Conservation (phyloP, 148 eudicot genomes). For the Nepenthes gracilis region DNA sequence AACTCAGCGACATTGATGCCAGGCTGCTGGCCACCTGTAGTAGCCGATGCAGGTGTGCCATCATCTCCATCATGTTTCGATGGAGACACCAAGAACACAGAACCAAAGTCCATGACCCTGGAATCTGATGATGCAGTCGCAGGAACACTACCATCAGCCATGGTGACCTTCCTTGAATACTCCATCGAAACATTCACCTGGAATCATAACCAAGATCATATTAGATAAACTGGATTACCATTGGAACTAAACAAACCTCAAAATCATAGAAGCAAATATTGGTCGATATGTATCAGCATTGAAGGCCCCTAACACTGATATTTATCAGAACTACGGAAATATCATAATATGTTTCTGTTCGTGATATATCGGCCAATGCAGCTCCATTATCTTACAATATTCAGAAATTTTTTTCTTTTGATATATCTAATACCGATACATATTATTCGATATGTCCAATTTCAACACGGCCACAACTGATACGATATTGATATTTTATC, state of each 20-base stretch:
- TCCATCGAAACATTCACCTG: conserved; percentile 97
- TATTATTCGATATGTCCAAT: too few relatives aligned
- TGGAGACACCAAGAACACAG: conserved; percentile 65
- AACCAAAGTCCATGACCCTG: conserved; percentile 81
- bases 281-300: too few relatives aligned
- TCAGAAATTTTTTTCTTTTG: too few relatives aligned
- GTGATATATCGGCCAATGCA: too few relatives aligned
- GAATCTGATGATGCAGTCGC: conserved; percentile 32
- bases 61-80: conserved; percentile 49
- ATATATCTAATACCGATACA: too few relatives aligned
- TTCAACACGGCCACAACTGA: too few relatives aligned
- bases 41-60: conserved; percentile 29
- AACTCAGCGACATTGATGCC: conserved; percentile 81
- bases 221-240: not conserved
- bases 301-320: too few relatives aligned
- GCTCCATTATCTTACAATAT: too few relatives aligned
- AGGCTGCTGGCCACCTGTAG: conserved; percentile 38
- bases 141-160: conserved; percentile 37
- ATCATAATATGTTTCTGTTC: too few relatives aligned
- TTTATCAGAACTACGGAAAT: too few relatives aligned
- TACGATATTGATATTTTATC: too few relatives aligned
- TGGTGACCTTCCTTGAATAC: conserved; percentile 68
- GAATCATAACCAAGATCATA: conserved; percentile 8
- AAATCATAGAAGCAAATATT: not conserved
- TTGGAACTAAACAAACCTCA: not conserved